Base-by-base conservation (phyloP, 2,329 filamentous ascomycete genomes). In the Colletotrichum coccodes region DNA sequence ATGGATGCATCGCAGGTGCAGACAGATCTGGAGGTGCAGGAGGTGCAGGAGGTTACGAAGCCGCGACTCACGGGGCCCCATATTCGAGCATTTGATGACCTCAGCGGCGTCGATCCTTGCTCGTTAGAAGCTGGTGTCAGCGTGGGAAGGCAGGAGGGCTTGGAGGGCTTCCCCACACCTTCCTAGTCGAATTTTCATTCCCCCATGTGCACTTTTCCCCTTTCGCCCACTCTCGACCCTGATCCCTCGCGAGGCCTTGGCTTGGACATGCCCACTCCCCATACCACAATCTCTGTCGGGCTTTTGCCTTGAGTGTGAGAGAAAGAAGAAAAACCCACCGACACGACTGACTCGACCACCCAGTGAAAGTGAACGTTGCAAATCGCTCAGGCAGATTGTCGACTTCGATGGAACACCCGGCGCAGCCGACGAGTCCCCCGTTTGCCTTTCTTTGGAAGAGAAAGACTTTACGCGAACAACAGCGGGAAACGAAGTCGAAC, bases 41-140 rank as follows among this genome's bases (percentile, higher is more conserved):
- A 34, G 16, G 23, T 38, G 58, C 38, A 40, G 53, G 8, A 32
- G 26, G 54, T 65, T 60, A 65, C 40, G 61, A 50, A 56, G 50
- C 54, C 54, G 26, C 65, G 54, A 65, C 65, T 68, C 65, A 60
- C 47, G 26, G 18, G 12, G 21, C 21, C 34, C 65, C 65, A 60
- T 54, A 21, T 28, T 28, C 2, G 9, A 34, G 32, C 61, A 54
- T 21, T 34, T 52, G 60, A 68, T 68, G 65, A 68, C 65, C 54
- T 68, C 65, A 68, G 65, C 32, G 65, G 65, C 65, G 65, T 65
- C 54, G 60, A 65, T 68, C 54, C 32, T n/a, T 34, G 61, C 54
- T 49, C 64, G 44, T 57, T 57, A 16, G 49, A 30, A 40, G 53
- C 28, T 26, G 23, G 23, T 28, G 26, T 34, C 26, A 14, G 36